Conservation (phyloP, 495 filamentous ascomycete species). For the Daldinia grandis region DNA sequence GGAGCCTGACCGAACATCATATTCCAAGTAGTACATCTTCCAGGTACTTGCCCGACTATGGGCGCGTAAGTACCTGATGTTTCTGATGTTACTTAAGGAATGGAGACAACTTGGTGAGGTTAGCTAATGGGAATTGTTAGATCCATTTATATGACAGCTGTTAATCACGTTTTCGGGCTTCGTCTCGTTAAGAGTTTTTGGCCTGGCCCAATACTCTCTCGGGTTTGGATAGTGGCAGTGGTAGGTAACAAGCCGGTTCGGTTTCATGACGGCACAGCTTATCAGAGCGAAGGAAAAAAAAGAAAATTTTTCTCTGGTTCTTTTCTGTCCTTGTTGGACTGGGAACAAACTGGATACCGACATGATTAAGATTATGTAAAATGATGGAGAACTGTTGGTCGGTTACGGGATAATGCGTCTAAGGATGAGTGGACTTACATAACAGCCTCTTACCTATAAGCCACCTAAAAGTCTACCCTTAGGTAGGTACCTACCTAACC, state of each 20-base stretch:
- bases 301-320: constrained; percentile 16
- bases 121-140: constrained; percentile 39
- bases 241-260: constrained; percentile 16
- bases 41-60: background rate
- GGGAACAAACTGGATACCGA: constrained; percentile 34
- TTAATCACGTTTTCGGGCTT: constrained; percentile 27
- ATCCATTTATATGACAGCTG: constrained; percentile 38
- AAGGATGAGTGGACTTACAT: constrained; percentile 22
- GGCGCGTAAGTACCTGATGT: background rate
- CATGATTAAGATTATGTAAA: constrained; percentile 51
- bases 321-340: background rate
- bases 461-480: background rate
- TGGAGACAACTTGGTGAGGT: constrained; percentile 24
- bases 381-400: constrained; percentile 42
- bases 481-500: background rate
- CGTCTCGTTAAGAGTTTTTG: constrained; percentile 20
- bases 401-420: constrained; percentile 18
- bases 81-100: constrained; percentile 21
- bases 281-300: constrained; percentile 12
- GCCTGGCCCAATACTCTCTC: constrained; percentile 7
- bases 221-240: constrained; percentile 12
- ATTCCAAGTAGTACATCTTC: background rate
- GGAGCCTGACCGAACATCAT: constrained; percentile 41
- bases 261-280: constrained; percentile 26
- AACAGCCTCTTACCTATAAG: constrained; percentile 12